phyloP scores from a whole-genome alignment of 805 yeast genomes.

The Kurtzmaniella fragi region DNA sequence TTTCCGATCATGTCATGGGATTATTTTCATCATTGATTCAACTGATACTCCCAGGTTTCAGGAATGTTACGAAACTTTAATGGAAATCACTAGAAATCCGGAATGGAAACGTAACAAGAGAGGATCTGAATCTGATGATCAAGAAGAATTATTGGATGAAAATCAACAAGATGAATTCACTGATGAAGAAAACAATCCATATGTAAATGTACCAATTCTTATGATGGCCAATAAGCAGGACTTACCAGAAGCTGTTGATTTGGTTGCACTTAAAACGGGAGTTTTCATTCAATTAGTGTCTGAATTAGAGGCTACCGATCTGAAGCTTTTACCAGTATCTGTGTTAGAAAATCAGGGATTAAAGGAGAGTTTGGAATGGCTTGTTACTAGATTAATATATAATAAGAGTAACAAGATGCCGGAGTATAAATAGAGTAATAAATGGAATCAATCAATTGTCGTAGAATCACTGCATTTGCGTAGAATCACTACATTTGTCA shows the following conservation, averaged over 20 bases:
- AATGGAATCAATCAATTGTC: too few species aligned
- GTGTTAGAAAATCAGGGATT: slow-evolving; percentile 84
- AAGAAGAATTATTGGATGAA: too few species aligned
- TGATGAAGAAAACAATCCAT: slow-evolving; percentile 9
- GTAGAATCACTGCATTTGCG: too few species aligned
- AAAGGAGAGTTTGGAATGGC: slow-evolving; percentile 85
- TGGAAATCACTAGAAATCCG: slow-evolving; percentile 38
- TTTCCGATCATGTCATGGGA: slow-evolving; percentile 82
- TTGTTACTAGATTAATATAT: slow-evolving; percentile 63
- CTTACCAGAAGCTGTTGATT: slow-evolving; percentile 42
- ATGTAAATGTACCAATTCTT: slow-evolving; percentile 73
- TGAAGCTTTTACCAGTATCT: slow-evolving; percentile 83
- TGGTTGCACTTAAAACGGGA: slow-evolving; percentile 65
- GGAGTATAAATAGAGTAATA: slow-evolving; percentile 28
- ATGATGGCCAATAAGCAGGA: slow-evolving; percentile 98
- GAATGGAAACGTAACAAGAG: slow-evolving; percentile 28
- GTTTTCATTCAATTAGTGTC: slow-evolving; percentile 78
- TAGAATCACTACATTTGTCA: too few species aligned
- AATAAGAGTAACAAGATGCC: slow-evolving; percentile 63
- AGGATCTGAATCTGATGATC: slow-evolving; percentile 1
- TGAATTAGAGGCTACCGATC: slow-evolving; percentile 84
- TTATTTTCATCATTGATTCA: slow-evolving; percentile 88
- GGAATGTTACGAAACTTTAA: slow-evolving; percentile 70
- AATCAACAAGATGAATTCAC: too few species aligned
- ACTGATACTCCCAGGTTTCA: slow-evolving; percentile 78